Base-by-base conservation (phyloP, 1,284 basidiomycete genomes). In the Boletus semigastroideus region DNA sequence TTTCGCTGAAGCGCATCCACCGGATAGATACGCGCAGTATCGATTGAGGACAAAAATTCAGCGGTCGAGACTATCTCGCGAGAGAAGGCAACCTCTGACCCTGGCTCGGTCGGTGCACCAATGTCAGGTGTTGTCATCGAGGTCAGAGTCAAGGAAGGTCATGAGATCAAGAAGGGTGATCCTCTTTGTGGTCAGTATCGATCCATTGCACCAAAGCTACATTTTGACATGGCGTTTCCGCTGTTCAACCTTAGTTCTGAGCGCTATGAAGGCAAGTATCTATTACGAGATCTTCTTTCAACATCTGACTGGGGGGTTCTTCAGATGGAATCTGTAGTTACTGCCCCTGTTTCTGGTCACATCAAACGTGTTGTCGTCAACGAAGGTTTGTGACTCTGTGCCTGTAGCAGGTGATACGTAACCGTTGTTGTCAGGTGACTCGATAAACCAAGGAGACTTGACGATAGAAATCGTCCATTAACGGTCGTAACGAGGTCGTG, bases 51-150 rank as follows among this genome's bases (percentile, higher is more conserved):
- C 78, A 92, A 90, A 71, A 93, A 90, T 69, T 97, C 95, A 39
- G 94, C 96, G 16, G 92, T 98, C 59, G 94, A 97, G 73, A 92
- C 91, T 38, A 83, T 97, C 54, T 88, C 89, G 56, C 86, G 97
- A 65, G 95, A 98, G 78, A 97, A 90, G 82, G 93, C 97, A 7
- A 87, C 91, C 5, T 78, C 77, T 57, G 95, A 96, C 68, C 95
- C 97, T 54, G 96, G 97, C 58, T 95, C 92, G 36, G 89, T 99
- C 55, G 96, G 95, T 56, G 92, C 94, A 42, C 92, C 93, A 2
- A 95, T 96, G 92, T 92, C 93, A 52, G 96, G 96, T 76, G 96
- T 99, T 46, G 94, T 99, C 47, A 90, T 99, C 25, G 97, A 99
- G 72, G 93, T 99, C 47, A 82, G 96, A 60, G 95, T 97, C 56